phyloP scores from a whole-genome alignment of 495 filamentous ascomycete genomes.

The Aspergillus panamensis region DNA sequence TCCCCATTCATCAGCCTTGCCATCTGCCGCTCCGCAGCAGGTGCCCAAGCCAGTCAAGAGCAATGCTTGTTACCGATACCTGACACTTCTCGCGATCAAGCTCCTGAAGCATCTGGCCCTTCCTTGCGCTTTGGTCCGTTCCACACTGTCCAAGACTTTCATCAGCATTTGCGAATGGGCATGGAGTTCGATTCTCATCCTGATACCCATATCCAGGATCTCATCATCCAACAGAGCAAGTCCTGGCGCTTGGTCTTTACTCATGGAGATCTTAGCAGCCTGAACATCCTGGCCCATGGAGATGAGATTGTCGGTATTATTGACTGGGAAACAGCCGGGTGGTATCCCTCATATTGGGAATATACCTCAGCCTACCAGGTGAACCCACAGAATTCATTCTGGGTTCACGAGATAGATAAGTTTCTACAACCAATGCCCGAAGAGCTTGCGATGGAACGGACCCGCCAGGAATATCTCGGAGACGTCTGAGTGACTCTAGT shows the following conservation, averaged over 20 bases:
- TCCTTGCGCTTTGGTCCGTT: slow-evolving; percentile 42
- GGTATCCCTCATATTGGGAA: slow-evolving; percentile 52
- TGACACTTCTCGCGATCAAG: slow-evolving; percentile 29
- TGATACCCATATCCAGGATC: slow-evolving; percentile 32
- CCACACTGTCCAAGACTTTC: slow-evolving; percentile 39
- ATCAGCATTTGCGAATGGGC: slow-evolving; percentile 38
- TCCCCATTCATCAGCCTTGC: too few relatives aligned
- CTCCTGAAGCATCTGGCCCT: slow-evolving; percentile 21
- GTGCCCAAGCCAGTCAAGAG: too few relatives aligned
- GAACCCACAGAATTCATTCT: slow-evolving; percentile 47
- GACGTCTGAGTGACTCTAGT: slow-evolving; percentile 24
- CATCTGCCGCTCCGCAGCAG: too few relatives aligned
- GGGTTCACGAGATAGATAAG: slow-evolving; percentile 46
- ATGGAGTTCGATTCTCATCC: slow-evolving; percentile 33
- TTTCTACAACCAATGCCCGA: slow-evolving; percentile 45
- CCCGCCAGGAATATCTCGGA: slow-evolving; percentile 41
- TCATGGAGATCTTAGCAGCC: slow-evolving; percentile 42
- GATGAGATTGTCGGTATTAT: slow-evolving; percentile 46
- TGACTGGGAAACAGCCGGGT: slow-evolving; percentile 34
- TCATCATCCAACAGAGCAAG: slow-evolving; percentile 36
- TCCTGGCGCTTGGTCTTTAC: slow-evolving; percentile 37
- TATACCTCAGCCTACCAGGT: slow-evolving; percentile 49
- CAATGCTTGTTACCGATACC: slow-evolving; percentile 20
- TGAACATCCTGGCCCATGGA: slow-evolving; percentile 39
- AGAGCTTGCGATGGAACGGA: slow-evolving; percentile 46